A percentile compares a stretch with the other conserved stretches of the same genome.
Conservation (phyloP, 1,284 basidiomycete genomes). For the Boletus semigastroideus region DNA sequence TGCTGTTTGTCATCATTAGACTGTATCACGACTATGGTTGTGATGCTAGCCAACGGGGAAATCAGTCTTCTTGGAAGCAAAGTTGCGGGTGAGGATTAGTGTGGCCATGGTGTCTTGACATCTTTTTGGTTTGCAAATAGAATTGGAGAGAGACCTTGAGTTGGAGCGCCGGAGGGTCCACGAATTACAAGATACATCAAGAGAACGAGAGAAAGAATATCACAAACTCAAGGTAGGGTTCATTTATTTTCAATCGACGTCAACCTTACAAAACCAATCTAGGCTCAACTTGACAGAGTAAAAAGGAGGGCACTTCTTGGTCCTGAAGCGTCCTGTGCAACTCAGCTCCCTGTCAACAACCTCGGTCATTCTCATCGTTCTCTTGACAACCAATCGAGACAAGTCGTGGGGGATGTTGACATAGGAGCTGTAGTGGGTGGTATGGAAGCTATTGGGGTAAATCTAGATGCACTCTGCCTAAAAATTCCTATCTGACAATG, state of each 20-base stretch:
- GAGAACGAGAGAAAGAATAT: constrained; percentile 82
- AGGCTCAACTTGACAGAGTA: constrained; percentile 71
- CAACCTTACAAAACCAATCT: constrained; percentile 55
- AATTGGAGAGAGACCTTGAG: constrained; percentile 75
- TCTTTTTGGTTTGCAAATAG: constrained; percentile 38
- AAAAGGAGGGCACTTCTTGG: constrained; percentile 74
- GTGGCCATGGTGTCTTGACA: neutral
- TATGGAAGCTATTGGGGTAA: constrained; percentile 70
- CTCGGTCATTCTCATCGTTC: constrained; percentile 18
- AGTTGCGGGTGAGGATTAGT: constrained; percentile 47
- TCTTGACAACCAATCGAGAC: constrained; percentile 23
- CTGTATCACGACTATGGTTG: constrained; percentile 3
- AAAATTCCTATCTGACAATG: constrained; percentile 5
- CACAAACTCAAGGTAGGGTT: constrained; percentile 72
- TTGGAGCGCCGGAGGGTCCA: constrained; percentile 69
- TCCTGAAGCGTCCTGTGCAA: constrained; percentile 21
- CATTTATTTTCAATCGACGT: neutral
- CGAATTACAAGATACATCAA: constrained; percentile 69
- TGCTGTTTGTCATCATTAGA: neutral
- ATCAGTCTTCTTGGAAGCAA: constrained; percentile 69
- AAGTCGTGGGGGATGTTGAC: constrained; percentile 36
- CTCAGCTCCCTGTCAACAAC: constrained; percentile 14
- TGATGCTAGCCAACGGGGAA: constrained; percentile 66
- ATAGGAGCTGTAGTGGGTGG: constrained; percentile 59
- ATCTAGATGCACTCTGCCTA: constrained; percentile 8